phyloP scores from a whole-genome alignment of 1,139 yeast species.

The Keqinozyma sinolaborantium region DNA sequence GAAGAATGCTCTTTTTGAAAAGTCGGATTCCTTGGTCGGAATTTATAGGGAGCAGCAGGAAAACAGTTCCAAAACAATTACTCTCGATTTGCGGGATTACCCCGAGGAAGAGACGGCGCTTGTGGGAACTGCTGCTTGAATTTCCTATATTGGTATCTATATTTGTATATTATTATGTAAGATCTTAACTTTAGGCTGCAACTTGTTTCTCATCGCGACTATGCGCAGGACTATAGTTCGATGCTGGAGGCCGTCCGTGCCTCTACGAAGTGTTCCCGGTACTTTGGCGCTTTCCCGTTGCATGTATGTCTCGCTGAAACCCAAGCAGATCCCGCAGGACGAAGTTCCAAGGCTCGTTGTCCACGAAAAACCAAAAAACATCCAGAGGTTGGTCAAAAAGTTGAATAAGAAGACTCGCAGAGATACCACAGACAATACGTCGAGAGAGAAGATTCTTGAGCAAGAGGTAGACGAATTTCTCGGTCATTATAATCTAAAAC shows the following conservation, averaged over 20 bases:
- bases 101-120: constrained; percentile 34
- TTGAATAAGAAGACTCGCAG: constrained; percentile 17
- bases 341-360: no score
- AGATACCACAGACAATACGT: constrained; percentile 26
- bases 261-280: no score
- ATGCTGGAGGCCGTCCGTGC: no score
- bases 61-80: constrained; percentile 74
- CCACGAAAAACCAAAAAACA: neutral
- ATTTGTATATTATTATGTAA: neutral
- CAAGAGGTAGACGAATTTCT: constrained; percentile 25
- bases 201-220: neutral
- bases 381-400: constrained; percentile 2
- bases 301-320: no score
- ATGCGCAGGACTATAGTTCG: no score
- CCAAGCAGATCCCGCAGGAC: no score
- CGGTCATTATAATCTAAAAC: constrained; percentile 5
- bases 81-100: constrained; percentile 68
- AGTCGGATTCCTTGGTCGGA: constrained; percentile 89
- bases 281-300: no score
- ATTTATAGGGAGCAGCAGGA: constrained; percentile 81
- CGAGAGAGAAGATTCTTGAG: constrained; percentile 17
- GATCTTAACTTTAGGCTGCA: neutral
- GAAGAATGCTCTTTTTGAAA: constrained; percentile 82
- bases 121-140: constrained; percentile 9
- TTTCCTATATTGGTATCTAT: constrained; percentile 1